Conservation (phyloP, 108 stramenopile species). For the Hondaea fermentalgiana region DNA sequence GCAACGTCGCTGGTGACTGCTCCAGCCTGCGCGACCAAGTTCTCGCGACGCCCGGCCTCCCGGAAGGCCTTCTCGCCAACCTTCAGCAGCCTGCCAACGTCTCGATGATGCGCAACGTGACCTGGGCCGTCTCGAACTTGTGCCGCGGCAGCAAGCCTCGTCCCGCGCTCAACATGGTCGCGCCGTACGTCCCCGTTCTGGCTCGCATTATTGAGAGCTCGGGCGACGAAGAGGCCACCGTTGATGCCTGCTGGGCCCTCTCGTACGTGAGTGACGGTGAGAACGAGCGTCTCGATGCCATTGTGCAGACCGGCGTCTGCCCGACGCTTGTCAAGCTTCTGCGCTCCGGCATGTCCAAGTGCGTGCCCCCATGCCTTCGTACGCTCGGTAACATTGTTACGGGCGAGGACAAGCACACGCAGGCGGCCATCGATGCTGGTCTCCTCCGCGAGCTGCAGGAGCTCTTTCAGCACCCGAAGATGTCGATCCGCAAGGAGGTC, state of each 20-base stretch:
- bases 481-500: slow-evolving; percentile 72
- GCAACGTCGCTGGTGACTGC: slow-evolving; percentile 81
- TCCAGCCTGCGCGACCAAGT: slow-evolving; percentile 62
- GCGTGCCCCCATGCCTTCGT: slow-evolving; percentile 69
- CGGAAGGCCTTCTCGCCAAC: slow-evolving; percentile 62
- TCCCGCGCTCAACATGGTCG: slow-evolving; percentile 45
- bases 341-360: slow-evolving; percentile 15
- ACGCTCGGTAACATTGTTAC: slow-evolving; percentile 85
- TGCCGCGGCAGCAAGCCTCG: slow-evolving; percentile 80
- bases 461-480: slow-evolving; percentile 42
- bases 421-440: slow-evolving; percentile 70
- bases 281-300: slow-evolving; percentile 62
- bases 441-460: slow-evolving; percentile 27
- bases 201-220: slow-evolving; percentile 20
- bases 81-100: slow-evolving; percentile 56
- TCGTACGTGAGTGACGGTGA: slow-evolving; percentile 25
- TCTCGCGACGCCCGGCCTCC: slow-evolving; percentile 42
- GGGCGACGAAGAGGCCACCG: slow-evolving; percentile 24
- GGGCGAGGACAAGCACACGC: slow-evolving; percentile 74
- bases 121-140: slow-evolving; percentile 83
- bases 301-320: slow-evolving; percentile 50
- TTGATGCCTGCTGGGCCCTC: slow-evolving; percentile 7
- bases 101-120: slow-evolving; percentile 64
- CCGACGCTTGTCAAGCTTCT: slow-evolving; percentile 51
- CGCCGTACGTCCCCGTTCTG: slow-evolving; percentile 53